A percentile compares a stretch with the other conserved stretches of the same genome.
Evolutionary conservation across 352 stramenopile species (phyloP).

Genomic region (Aphanomyces invadans): DNA sequence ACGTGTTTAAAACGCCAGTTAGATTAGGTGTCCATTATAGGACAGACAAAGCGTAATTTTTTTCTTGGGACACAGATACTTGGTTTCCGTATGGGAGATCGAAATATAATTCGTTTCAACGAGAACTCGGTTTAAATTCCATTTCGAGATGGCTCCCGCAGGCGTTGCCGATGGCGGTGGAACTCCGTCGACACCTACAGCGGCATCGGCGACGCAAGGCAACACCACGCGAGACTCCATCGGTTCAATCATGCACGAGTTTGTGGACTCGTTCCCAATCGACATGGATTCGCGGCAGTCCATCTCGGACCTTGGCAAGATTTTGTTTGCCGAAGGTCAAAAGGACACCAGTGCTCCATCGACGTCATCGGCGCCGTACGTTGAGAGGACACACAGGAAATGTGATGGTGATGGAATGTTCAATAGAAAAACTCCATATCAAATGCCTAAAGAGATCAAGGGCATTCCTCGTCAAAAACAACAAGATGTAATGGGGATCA

Average conservation of each 20-base stretch:
- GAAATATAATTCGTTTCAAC: background rate
- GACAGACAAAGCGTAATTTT: background rate
- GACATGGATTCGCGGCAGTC: slow-evolving; percentile 62
- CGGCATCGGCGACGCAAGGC: background rate
- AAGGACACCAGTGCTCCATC: slow-evolving; percentile 16
- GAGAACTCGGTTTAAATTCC: background rate
- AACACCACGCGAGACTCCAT: slow-evolving; percentile 52
- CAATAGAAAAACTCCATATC: slow-evolving; percentile 12
- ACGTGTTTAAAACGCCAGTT: background rate
- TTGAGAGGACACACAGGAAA: background rate
- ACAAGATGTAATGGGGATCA: slow-evolving; percentile 43
- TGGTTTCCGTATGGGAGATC: background rate
- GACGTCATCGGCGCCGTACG: slow-evolving; percentile 2
- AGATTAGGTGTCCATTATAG: background rate
- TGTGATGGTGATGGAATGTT: background rate
- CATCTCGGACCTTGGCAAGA: slow-evolving; percentile 82
- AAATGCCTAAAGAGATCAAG: slow-evolving; percentile 71
- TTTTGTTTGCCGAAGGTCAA: slow-evolving; percentile 75
- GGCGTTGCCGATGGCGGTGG: background rate
- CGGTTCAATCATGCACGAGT: slow-evolving; percentile 78
- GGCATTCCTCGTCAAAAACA: slow-evolving; percentile 74
- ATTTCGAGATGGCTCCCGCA: slow-evolving; percentile 8
- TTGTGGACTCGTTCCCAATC: slow-evolving; percentile 74
- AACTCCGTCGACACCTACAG: background rate
- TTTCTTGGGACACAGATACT: background rate